These are phyloP conservation scores for Auriscalpium microsporum DNA, from an alignment of 768 basidiomycete genomes.

Conservation along the genomic window DNA sequence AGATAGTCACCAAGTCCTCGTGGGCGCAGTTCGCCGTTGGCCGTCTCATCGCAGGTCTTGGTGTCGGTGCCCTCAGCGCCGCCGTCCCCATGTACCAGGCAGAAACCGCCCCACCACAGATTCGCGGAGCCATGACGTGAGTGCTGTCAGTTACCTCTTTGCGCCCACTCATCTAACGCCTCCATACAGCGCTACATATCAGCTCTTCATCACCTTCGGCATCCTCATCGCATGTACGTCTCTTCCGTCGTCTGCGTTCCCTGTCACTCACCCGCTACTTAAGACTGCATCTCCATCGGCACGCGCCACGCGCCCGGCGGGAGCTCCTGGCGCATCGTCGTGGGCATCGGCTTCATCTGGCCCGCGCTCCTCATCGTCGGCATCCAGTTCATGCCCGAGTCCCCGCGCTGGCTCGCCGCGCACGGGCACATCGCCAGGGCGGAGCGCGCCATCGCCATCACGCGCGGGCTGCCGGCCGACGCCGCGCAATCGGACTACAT, in stretches of 20 bases:
- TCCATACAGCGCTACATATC: slow-evolving; percentile 35
- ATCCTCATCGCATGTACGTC: slow-evolving; percentile 55
- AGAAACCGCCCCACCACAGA: slow-evolving; percentile 63
- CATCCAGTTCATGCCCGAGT: slow-evolving; percentile 58
- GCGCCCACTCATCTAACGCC: not conserved
- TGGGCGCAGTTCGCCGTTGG: slow-evolving; percentile 69
- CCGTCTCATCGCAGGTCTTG: slow-evolving; percentile 56
- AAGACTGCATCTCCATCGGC: slow-evolving; percentile 64
- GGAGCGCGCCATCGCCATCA: slow-evolving; percentile 35
- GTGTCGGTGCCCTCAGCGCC: slow-evolving; percentile 59
- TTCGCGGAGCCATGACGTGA: slow-evolving; percentile 55
- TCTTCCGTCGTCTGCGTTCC: not conserved
- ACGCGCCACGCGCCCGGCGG: slow-evolving; percentile 40
- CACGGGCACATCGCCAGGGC: slow-evolving; percentile 42
- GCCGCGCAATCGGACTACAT: slow-evolving; percentile 34
- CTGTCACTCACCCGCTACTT: not conserved
- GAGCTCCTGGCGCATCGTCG: slow-evolving; percentile 53
- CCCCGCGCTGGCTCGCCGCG: slow-evolving; percentile 43
- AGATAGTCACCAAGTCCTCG: slow-evolving; percentile 37
- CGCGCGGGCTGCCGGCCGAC: slow-evolving; percentile 36
- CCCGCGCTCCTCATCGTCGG: slow-evolving; percentile 52
- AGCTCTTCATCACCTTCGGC: slow-evolving; percentile 63
- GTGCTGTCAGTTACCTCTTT: not conserved
- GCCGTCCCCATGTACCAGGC: slow-evolving; percentile 53
- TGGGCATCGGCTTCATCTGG: slow-evolving; percentile 57